Percentiles rank a stretch among this genome's conserved stretches.
Evolutionary conservation across 192 early-diverging fungal species (phyloP).

Genomic region (Diversispora epigaea): DNA sequence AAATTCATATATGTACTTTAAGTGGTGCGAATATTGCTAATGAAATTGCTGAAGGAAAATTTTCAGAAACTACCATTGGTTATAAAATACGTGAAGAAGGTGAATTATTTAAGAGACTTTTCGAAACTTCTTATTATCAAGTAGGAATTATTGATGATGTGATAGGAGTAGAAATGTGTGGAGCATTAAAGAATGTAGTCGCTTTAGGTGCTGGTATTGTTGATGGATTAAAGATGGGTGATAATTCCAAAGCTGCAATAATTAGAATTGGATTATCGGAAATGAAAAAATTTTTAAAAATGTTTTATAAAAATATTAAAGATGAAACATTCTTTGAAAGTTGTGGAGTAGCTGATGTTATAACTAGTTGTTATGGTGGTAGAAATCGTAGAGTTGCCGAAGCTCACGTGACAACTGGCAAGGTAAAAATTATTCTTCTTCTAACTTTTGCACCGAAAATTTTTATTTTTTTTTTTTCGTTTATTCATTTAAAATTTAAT

Average conservation of each 20-base stretch:
- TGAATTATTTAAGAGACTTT: constrained; percentile 72
- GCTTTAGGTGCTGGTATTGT: constrained; percentile 94
- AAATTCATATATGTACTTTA: constrained; percentile 77
- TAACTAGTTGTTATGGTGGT: constrained; percentile 97
- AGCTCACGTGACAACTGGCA: constrained; percentile 86
- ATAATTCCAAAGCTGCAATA: constrained; percentile 98
- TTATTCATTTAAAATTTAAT: constrained; percentile 15
- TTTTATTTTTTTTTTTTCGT: neutral
- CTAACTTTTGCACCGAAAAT: neutral
- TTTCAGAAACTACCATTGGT: constrained; percentile 95
- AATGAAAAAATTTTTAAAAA: constrained; percentile 90
- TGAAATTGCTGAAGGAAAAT: constrained; percentile 91
- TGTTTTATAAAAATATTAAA: constrained; percentile 77
- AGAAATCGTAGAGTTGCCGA: constrained; percentile 92
- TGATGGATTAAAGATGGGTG: constrained; percentile 89
- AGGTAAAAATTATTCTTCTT: constrained; percentile 41
- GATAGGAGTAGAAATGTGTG: constrained; percentile 94
- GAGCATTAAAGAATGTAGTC: constrained; percentile 98
- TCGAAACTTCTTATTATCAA: constrained; percentile 87
- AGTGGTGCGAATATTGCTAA: constrained; percentile 98
- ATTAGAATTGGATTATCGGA: constrained; percentile 94
- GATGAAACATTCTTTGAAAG: constrained; percentile 96
- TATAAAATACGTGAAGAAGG: constrained; percentile 70
- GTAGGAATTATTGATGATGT: constrained; percentile 85
- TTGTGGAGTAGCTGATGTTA: constrained; percentile 95